phyloP scores from a whole-genome alignment of 106 monocot species.

The Platanthera zijinensis region DNA sequence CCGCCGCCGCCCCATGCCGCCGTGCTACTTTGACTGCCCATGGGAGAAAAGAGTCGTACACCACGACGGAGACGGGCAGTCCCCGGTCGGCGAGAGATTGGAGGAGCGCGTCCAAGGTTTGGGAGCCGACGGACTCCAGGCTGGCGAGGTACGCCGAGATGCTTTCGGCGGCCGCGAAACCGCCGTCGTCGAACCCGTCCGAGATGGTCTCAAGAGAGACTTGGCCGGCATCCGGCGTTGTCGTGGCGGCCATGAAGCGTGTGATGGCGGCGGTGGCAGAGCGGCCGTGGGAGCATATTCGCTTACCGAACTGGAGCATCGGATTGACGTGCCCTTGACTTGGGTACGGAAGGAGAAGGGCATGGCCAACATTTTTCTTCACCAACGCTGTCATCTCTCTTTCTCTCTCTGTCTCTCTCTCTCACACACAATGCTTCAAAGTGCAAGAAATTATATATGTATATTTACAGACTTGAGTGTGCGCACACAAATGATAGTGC shows the following conservation, averaged over 20 bases:
- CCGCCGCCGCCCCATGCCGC: conserved; percentile 18
- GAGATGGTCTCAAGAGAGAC: conserved; percentile 44
- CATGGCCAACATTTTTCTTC: conserved; percentile 24
- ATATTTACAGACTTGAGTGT: too few relatives aligned
- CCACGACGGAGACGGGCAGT: conserved; percentile 26
- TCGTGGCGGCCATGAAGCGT: conserved; percentile 28
- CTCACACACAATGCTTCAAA: too few relatives aligned
- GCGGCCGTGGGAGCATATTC: conserved; percentile 26
- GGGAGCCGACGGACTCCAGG: conserved; percentile 29
- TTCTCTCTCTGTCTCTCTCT: background rate
- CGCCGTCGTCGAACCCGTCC: conserved; percentile 56
- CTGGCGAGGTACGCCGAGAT: conserved; percentile 31
- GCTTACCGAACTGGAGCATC: conserved; percentile 66
- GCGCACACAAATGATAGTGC: too few relatives aligned
- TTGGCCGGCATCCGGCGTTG: background rate
- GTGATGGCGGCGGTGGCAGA: conserved; percentile 36
- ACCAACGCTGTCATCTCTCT: background rate
- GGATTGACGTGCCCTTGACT: conserved; percentile 88
- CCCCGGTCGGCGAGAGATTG: conserved; percentile 2
- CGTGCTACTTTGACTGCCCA: conserved; percentile 42
- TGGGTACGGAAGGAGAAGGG: conserved; percentile 60
- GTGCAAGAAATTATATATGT: too few relatives aligned
- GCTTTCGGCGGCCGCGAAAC: conserved; percentile 6
- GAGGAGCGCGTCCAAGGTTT: conserved; percentile 22
- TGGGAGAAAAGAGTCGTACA: conserved; percentile 47